phyloP scores from a whole-genome alignment of 2,329 filamentous ascomycete genomes.

The Dactylellina leptospora region DNA sequence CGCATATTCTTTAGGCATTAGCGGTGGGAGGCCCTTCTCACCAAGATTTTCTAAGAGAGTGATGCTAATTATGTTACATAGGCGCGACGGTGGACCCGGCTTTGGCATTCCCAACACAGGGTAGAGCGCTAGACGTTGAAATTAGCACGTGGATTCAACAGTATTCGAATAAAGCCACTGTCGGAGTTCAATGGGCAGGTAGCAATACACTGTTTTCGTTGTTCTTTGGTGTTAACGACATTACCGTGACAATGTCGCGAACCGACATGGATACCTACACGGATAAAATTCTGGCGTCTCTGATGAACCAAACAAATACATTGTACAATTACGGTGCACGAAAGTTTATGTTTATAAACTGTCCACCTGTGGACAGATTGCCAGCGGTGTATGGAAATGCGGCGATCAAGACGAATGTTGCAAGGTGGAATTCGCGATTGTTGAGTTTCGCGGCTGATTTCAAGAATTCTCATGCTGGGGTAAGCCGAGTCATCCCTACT shows the following conservation, averaged over 20 bases:
- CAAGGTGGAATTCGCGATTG: slow-evolving; percentile 33
- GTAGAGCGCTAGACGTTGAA: slow-evolving; percentile 33
- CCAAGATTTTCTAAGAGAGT: neutral
- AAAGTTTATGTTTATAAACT: slow-evolving; percentile 48
- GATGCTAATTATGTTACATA: neutral
- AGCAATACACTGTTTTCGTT: slow-evolving; percentile 29
- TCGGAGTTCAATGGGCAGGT: slow-evolving; percentile 30
- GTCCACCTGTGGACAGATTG: slow-evolving; percentile 28
- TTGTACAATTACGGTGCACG: slow-evolving; percentile 31
- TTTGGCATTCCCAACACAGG: slow-evolving; percentile 27
- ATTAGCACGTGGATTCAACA: slow-evolving; percentile 37
- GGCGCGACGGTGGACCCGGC: slow-evolving; percentile 32
- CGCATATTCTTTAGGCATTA: slow-evolving; percentile 32
- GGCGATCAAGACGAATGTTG: slow-evolving; percentile 43
- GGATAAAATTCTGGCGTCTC: slow-evolving; percentile 24
- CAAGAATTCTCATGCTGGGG: slow-evolving; percentile 32
- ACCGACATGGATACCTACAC: slow-evolving; percentile 47
- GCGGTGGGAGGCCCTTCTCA: slow-evolving; percentile 1
- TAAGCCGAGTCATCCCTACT: slow-evolving; percentile 7
- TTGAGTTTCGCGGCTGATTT: slow-evolving; percentile 28
- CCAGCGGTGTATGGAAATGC: slow-evolving; percentile 35
- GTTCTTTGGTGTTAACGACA: slow-evolving; percentile 46
- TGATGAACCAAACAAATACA: slow-evolving; percentile 45
- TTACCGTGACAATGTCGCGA: slow-evolving; percentile 39
- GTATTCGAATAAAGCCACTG: slow-evolving; percentile 28